Percentiles rank a stretch among this genome's conserved stretches.
These are phyloP conservation scores for Margaritispora aquatica DNA, from an alignment of 495 filamentous ascomycete genomes.

Conservation along the genomic window DNA sequence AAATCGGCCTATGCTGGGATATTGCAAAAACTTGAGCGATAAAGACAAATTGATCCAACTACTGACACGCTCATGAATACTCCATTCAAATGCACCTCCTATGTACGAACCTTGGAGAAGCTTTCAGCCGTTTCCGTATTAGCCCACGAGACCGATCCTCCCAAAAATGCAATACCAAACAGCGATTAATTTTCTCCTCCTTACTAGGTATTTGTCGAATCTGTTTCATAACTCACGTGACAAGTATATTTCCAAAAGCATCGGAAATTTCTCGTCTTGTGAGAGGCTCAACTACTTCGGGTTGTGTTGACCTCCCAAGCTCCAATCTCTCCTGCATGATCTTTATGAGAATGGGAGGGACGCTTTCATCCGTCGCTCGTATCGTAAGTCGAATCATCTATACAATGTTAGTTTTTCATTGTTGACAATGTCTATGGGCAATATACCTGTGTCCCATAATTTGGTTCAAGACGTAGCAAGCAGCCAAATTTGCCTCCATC, in stretches of 20 bases:
- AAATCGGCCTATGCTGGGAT: background rate
- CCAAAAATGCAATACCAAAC: background rate
- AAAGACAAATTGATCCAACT: background rate
- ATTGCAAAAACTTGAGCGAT: background rate
- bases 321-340: conserved; percentile 79
- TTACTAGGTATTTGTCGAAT: background rate
- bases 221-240: conserved; percentile 7
- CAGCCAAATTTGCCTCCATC: conserved; percentile 89
- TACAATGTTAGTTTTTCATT: background rate
- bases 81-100: background rate
- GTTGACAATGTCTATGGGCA: background rate
- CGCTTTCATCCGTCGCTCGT: conserved; percentile 83
- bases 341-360: conserved; percentile 74
- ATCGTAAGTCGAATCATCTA: conserved; percentile 96
- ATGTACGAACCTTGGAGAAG: background rate
- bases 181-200: background rate
- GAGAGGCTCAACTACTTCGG: conserved; percentile 21
- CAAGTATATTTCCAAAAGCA: conserved; percentile 23
- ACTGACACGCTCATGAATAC: background rate
- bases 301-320: conserved; percentile 35
- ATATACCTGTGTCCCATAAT: conserved; percentile 78
- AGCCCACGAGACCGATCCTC: background rate
- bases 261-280: conserved; percentile 22
- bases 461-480: conserved; percentile 89
- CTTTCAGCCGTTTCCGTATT: background rate